Percentiles rank a stretch among this genome's conserved stretches.
phyloP scores from a whole-genome alignment of 192 early-diverging fungal species.

The Geranomyces variabilis region DNA sequence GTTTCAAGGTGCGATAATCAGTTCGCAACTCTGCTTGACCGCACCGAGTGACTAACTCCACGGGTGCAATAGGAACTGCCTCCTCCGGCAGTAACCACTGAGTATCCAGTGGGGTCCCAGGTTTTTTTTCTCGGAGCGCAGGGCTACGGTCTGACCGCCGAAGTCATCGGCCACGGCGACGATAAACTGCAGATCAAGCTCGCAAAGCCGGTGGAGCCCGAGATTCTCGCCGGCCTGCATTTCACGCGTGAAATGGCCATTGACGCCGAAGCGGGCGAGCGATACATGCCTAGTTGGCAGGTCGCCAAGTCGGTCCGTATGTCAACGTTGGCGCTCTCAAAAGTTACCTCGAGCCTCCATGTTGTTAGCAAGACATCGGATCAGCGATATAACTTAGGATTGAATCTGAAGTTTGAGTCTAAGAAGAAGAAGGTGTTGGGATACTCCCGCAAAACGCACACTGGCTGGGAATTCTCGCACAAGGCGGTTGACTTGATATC shows the following conservation, averaged over 20 bases:
- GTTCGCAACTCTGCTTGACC: no score
- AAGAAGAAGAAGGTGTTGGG: conserved; percentile 86
- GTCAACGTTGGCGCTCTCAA: conserved; percentile 72
- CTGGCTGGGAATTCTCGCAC: conserved; percentile 84
- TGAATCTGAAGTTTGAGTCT: conserved; percentile 90
- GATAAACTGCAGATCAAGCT: conserved; percentile 25
- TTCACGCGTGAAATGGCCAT: conserved; percentile 44
- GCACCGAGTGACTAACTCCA: not conserved
- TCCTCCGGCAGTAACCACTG: conserved; percentile 65
- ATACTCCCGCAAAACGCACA: conserved; percentile 76
- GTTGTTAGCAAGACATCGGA: conserved; percentile 64
- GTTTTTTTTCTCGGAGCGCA: conserved; percentile 82
- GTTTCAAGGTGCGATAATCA: conserved; percentile 34
- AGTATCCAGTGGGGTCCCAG: conserved; percentile 69
- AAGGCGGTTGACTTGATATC: conserved; percentile 75
- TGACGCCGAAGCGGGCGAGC: conserved; percentile 32
- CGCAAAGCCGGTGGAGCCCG: conserved; percentile 8
- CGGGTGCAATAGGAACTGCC: conserved; percentile 63
- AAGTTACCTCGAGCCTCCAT: conserved; percentile 80
- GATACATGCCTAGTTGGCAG: conserved; percentile 66
- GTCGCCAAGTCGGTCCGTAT: conserved; percentile 72
- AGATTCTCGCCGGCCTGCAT: conserved; percentile 32
- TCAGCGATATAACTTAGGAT: conserved; percentile 72
- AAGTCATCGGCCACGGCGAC: conserved; percentile 64
- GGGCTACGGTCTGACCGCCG: conserved; percentile 73